Percentiles rank a stretch among this genome's conserved stretches.
Conservation (phyloP, 2,329 filamentous ascomycete species). For the Alternaria incomplexa region DNA sequence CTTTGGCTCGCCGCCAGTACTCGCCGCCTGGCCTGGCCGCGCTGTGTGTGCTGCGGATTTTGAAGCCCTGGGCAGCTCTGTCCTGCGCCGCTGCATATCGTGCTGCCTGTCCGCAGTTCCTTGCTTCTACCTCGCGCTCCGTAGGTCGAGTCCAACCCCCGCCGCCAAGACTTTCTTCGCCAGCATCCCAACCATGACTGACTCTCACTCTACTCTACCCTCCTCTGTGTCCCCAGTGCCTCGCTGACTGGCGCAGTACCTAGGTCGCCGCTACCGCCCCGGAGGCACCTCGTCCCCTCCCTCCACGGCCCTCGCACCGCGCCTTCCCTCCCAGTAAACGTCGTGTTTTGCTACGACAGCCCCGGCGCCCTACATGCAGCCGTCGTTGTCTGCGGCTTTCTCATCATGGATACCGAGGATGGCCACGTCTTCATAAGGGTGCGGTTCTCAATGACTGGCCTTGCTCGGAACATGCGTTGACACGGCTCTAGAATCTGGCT, state of each 20-base stretch:
- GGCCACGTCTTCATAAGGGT: conserved; percentile 89
- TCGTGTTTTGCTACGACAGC: conserved; percentile 3
- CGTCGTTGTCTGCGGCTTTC: conserved; percentile 32
- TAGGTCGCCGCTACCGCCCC: conserved; percentile 29
- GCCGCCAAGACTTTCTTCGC: conserved; percentile 25
- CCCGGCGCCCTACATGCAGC: conserved; percentile 41
- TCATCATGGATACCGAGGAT: conserved; percentile 83
- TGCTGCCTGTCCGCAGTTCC: conserved; percentile 34
- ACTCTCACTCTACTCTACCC: conserved; percentile 5
- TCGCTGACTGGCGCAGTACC: conserved; percentile 32
- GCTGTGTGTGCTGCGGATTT: conserved; percentile 20
- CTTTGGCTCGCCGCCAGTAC: conserved; percentile 30
- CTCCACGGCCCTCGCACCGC: conserved; percentile 15
- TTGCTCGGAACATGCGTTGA: conserved; percentile 33
- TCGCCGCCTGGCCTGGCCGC: conserved; percentile 32
- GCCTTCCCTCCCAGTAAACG: conserved; percentile 9
- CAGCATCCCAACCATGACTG: conserved; percentile 14
- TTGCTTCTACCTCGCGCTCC: neutral
- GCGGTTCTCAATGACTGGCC: conserved; percentile 32
- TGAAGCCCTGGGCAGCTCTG: conserved; percentile 24
- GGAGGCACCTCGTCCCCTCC: conserved; percentile 25
- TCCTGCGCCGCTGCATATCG: conserved; percentile 46
- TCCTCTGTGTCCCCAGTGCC: neutral
- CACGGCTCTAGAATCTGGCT: conserved; percentile 76
- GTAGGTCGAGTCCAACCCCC: conserved; percentile 28